Evolutionary conservation across 352 stramenopile species (phyloP), one percentile per base, ranked within the genome.

Genomic region (Phytopythium chamaehyphon): DNA sequence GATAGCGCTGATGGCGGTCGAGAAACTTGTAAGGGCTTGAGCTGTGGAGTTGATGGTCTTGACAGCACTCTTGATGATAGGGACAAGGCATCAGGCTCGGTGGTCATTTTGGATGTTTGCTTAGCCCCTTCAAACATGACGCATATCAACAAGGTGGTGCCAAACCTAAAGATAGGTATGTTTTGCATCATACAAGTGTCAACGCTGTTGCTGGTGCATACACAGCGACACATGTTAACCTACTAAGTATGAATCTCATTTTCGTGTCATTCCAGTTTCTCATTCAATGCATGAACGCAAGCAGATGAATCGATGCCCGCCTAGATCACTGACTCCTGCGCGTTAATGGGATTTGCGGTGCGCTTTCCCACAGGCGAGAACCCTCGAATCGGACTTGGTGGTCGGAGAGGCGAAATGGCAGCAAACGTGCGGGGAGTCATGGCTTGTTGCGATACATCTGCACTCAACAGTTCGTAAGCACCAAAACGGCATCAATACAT

Each of bases 371-470:
- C 21, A 8, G 22, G 15, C 2, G 35, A 16, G 33, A 33, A n/a
- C n/a, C 19, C 46, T 0, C 33, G 31, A 19, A 43, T 33, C 19
- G 46, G 33, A 6, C 47, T 52, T n/a, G 47, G 15, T 22, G 47
- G 47, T 24, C 47, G 18, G 14, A 44, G 14, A 3, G 47, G 33
- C 15, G 47, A 52, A 23, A 36, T 10, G 24, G 6, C 45, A 42
- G 11, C 62, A 45, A 36, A 64, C 42, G 6, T 14, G 19, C 45
- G 45, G 18, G 45, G 57, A 51, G 45, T 55, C 54, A 22, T 66
- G 45, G 44, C 54, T 47, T 40, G 47, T 57, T 15, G 62, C 58
- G 12, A 66, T 31, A 44, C 19, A 36, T 52, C 47, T 52, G 21
- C 5, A 23, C 12, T 24, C 24, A 49, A 23, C 31, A 22, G 14